A percentile compares a stretch with the other conserved stretches of the same genome.
phyloP scores from a whole-genome alignment of 164 flowering plant species.

The Nymphaea thermarum region DNA sequence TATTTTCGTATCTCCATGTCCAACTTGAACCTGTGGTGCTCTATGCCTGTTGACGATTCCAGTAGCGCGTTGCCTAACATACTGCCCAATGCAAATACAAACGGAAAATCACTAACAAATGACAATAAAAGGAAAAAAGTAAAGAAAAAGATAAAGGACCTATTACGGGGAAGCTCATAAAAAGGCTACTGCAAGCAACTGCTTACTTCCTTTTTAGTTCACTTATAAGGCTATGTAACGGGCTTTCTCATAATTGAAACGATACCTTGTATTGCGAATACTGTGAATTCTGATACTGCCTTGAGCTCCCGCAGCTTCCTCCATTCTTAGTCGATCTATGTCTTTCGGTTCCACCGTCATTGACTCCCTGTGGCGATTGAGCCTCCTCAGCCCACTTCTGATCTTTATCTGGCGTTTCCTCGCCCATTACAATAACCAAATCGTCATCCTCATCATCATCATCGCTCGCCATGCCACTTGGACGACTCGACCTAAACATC shows the following conservation, averaged over 20 bases:
- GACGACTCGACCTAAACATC: background rate
- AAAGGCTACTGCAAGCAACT: no score
- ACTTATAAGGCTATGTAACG: no score
- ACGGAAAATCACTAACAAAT: slow-evolving; percentile 8
- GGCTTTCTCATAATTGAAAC: no score
- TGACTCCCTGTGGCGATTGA: slow-evolving; percentile 6
- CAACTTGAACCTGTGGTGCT: background rate
- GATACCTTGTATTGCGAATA: slow-evolving; percentile 24
- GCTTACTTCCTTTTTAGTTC: no score
- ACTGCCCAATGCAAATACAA: slow-evolving; percentile 14
- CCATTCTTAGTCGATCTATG: background rate
- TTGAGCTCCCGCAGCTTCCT: background rate
- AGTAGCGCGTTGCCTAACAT: slow-evolving; percentile 17
- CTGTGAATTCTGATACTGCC: slow-evolving; percentile 11
- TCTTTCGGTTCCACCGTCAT: slow-evolving; percentile 10
- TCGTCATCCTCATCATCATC: slow-evolving; percentile 12
- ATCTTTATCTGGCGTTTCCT: slow-evolving; percentile 7
- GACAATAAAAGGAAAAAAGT: background rate
- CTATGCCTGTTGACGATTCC: slow-evolving; percentile 9
- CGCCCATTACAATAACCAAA: slow-evolving; percentile 13
- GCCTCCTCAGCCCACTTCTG: slow-evolving; percentile 5
- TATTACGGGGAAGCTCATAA: background rate
- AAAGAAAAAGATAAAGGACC: background rate
- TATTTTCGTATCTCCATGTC: background rate
- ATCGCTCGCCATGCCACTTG: slow-evolving; percentile 10